A percentile compares a stretch with the other conserved stretches of the same genome.
Evolutionary conservation across 441 rosid species (phyloP).

Genomic region (Pelargonium australe): DNA sequence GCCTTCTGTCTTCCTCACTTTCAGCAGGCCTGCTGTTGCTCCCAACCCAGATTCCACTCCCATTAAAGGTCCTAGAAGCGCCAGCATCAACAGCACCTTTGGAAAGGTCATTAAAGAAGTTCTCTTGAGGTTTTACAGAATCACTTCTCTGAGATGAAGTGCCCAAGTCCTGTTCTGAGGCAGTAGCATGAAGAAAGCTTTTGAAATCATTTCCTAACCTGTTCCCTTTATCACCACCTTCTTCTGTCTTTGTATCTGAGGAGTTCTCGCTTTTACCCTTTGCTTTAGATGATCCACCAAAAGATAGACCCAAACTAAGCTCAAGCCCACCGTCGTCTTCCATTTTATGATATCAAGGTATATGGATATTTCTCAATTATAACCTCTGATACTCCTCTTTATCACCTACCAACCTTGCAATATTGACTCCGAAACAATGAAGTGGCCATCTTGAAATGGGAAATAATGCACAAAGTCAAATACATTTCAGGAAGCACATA

Average conservation of each 20-base stretch:
- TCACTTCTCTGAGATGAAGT: slow-evolving; percentile 58
- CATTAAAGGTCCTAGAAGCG: slow-evolving; percentile 41
- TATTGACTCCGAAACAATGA: slow-evolving; percentile 11
- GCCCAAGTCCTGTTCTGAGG: slow-evolving; percentile 36
- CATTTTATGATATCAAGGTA: slow-evolving; percentile 32
- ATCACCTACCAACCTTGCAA: slow-evolving; percentile 1
- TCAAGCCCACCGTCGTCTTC: slow-evolving; percentile 23
- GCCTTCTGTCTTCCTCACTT: slow-evolving; percentile 44
- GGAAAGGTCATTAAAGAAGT: slow-evolving; percentile 75
- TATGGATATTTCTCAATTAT: slow-evolving; percentile 9
- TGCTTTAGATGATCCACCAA: slow-evolving; percentile 3
- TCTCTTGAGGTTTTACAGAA: slow-evolving; percentile 57
- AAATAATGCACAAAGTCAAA: slow-evolving; percentile 8
- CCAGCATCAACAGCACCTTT: slow-evolving; percentile 44
- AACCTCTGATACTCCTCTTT: slow-evolving; percentile 12
- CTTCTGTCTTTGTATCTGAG: slow-evolving; percentile 5
- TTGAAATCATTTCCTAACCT: slow-evolving; percentile 1
- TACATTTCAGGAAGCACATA: slow-evolving; percentile 12
- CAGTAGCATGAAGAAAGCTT: background rate
- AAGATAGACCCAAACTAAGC: slow-evolving; percentile 7
- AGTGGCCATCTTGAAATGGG: slow-evolving; percentile 7
- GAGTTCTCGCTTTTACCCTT: background rate
- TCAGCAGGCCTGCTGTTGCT: slow-evolving; percentile 34
- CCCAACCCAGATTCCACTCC: slow-evolving; percentile 46
- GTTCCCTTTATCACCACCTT: slow-evolving; percentile 1